Evolutionary conservation across 2,329 filamentous ascomycete genomes (phyloP), one percentile per base, ranked within the genome.

Genomic region (Exophiala sp.): DNA sequence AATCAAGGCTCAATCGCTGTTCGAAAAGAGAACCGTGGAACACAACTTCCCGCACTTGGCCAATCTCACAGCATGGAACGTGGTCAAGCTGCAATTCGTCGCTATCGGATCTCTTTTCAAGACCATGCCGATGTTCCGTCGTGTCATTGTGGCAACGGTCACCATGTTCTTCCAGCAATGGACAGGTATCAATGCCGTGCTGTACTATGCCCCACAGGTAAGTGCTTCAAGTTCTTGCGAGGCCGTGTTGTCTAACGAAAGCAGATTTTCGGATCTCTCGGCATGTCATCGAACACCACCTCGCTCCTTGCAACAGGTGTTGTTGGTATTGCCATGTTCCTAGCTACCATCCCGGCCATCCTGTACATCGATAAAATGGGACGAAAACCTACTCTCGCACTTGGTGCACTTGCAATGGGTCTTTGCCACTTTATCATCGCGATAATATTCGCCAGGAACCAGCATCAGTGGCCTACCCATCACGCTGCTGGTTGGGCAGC

Each of bases 1-100:
- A 67, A 91, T 92, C 71, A 88, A 89, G 68, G 87, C 88, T 0
- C 86, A 90, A 67, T 85, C 83, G 0, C 69, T 88, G 14, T 94
- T 92, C 61, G 88, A 92, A 70, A 88, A 91, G 71, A 80, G 83
- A 33, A 83, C 82, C 1, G 76, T 86, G 8, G 79, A 81, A 0
- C 84, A 87, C 58, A 76, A 84, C 20, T 90, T 88, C 68, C 88
- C 87, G 0, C 75, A 85, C 33, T 72, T 88, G 11, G 73, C 77
- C 2, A 77, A 84, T 54, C 76, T 77, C 47, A 87, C 82, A 0
- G 71, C 75, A 1, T 80, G 77, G 80, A 85, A 87, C 66, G 78
- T 71, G n/a, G 79, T 84, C 65, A 87, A 83, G 70, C 73, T 88
- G 6, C 85, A 89, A 63, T 89, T 72, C 11, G 52, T 71, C 3